phyloP scores from a whole-genome alignment of 208 protist genomes.

The Phytomonas sp. region DNA sequence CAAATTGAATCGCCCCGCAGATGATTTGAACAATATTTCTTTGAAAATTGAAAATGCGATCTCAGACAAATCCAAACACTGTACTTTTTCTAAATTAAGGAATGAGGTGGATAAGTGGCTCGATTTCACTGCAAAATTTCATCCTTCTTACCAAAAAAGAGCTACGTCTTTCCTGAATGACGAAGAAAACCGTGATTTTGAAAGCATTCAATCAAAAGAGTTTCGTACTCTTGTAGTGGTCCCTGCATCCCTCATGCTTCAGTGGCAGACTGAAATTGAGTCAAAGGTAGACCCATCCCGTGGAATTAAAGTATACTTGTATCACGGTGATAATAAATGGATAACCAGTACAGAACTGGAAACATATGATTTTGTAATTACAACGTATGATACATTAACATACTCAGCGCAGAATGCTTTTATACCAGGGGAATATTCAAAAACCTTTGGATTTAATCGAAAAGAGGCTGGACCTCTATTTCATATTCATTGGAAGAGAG shows the following conservation, averaged over 20 bases:
- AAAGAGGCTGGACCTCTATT: constrained; percentile 75
- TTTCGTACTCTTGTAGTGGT: constrained; percentile 89
- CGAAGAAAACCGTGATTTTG: constrained; percentile 62
- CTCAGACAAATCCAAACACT: constrained; percentile 13
- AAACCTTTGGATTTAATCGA: constrained; percentile 44
- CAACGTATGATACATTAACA: constrained; percentile 88
- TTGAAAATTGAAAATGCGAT: constrained; percentile 29
- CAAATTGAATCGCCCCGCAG: constrained; percentile 64
- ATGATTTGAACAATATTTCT: constrained; percentile 41
- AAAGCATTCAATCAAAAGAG: constrained; percentile 73
- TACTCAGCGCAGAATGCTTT: constrained; percentile 56
- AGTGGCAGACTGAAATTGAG: constrained; percentile 89
- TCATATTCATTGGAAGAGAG: constrained; percentile 85
- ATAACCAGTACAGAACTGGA: constrained; percentile 67
- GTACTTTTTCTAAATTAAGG: constrained; percentile 23
- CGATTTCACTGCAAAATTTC: constrained; percentile 72
- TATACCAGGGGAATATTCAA: constrained; percentile 31
- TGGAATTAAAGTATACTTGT: constrained; percentile 58
- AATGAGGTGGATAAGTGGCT: constrained; percentile 79
- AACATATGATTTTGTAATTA: constrained; percentile 90
- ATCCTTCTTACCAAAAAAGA: constrained; percentile 64
- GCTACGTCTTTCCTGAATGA: constrained; percentile 72
- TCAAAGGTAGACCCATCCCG: constrained; percentile 51
- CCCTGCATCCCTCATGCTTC: constrained; percentile 86
- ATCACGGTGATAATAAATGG: constrained; percentile 72